Conservation (phyloP, 192 early-diverging fungal species). For the Diversispora epigaea region DNA sequence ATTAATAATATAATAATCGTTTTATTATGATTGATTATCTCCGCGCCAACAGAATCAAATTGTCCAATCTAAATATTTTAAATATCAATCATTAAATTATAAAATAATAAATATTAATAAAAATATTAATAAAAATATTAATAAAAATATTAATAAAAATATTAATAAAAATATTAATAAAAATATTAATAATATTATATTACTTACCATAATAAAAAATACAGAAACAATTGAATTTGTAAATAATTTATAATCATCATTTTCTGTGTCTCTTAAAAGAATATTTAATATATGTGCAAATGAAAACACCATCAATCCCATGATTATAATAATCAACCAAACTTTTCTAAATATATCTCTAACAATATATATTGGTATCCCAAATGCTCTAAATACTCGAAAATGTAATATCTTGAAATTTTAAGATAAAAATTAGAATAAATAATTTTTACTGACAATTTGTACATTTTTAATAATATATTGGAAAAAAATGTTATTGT, state of each 20-base stretch:
- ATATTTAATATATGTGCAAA: conserved; percentile 14
- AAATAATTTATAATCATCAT: not conserved
- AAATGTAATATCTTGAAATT: conserved; percentile 4
- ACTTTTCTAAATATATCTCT: conserved; percentile 15
- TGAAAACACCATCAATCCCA: not conserved
- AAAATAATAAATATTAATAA: too few species aligned
- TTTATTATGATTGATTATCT: not conserved
- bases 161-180: too few species aligned
- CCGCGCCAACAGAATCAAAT: not conserved
- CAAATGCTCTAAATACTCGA: not conserved
- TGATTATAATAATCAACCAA: not conserved
- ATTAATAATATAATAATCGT: conserved; percentile 1
- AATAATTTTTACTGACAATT: too few species aligned
- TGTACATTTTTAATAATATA: too few species aligned
- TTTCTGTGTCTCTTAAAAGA: not conserved
- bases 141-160: not conserved
- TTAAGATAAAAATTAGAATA: too few species aligned
- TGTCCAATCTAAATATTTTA: not conserved
- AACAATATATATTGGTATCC: conserved; percentile 9
- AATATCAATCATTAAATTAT: not conserved
- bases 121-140: not conserved
- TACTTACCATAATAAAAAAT: conserved; percentile 4
- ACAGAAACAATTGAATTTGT: not conserved
- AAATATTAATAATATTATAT: not conserved
- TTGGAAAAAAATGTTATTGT: too few species aligned